phyloP scores from a whole-genome alignment of 306 rosid genomes.

The Prunus mongolica region DNA sequence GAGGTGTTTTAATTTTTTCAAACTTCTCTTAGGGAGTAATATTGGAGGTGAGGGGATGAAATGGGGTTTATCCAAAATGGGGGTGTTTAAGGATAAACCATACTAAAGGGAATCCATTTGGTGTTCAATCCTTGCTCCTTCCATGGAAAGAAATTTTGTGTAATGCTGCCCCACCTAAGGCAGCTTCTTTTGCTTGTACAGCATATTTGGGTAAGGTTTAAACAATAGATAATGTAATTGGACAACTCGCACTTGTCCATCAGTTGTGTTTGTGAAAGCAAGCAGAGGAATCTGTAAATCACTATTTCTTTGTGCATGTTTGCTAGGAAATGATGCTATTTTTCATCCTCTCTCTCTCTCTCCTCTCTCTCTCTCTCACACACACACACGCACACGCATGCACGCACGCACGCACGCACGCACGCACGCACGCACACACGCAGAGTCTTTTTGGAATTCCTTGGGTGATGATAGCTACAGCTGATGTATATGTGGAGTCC shows the following conservation, averaged over 20 bases:
- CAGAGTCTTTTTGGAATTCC: background rate
- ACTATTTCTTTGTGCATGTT: background rate
- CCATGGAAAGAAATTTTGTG: background rate
- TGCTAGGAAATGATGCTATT: no score
- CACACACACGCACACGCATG: no score
- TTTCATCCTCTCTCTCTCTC: no score
- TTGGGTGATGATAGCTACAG: background rate
- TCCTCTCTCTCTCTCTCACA: no score
- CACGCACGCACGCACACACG: no score
- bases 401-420: accelerated
- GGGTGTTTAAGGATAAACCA: no score
- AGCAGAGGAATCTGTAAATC: background rate
- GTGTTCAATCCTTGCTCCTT: background rate
- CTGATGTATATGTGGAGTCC: background rate
- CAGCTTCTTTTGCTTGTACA: background rate
- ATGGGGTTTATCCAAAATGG: no score
- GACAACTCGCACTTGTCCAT: no score
- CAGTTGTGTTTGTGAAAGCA: background rate
- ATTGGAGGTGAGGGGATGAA: no score
- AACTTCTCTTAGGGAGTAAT: no score
- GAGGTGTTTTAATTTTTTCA: no score
- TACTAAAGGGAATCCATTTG: no score
- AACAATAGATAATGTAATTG: background rate
- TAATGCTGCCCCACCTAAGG: background rate
- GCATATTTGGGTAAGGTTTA: background rate